These are phyloP conservation scores for Cicer cuneatum DNA, from an alignment of 306 rosid species.

Conservation along the genomic window DNA sequence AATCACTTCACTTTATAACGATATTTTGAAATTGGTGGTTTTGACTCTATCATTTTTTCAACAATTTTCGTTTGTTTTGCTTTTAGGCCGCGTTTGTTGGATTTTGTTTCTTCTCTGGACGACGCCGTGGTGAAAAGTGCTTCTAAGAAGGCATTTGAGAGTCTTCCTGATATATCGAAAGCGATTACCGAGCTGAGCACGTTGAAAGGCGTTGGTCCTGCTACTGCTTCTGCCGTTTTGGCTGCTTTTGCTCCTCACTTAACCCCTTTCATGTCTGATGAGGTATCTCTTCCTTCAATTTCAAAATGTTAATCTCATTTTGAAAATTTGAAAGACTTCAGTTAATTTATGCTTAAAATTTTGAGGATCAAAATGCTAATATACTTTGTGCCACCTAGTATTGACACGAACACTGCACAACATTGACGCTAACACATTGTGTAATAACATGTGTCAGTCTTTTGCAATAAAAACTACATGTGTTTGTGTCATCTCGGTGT, in stretches of 20 bases:
- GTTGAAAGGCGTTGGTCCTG: conserved; percentile 90
- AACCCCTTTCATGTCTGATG: conserved; percentile 93
- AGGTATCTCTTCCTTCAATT: conserved; percentile 51
- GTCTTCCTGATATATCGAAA: conserved; percentile 74
- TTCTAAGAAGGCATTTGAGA: conserved; percentile 67
- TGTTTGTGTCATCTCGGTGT: too few relatives aligned
- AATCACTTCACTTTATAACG: too few relatives aligned
- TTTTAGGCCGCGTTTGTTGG: conserved; percentile 82
- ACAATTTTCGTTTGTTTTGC: too few relatives aligned
- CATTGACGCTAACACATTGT: too few relatives aligned
- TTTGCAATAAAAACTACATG: too few relatives aligned
- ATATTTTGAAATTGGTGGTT: too few relatives aligned
- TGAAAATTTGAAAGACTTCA: background rate
- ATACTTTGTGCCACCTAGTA: background rate
- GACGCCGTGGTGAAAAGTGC: conserved; percentile 63
- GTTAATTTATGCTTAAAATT: background rate
- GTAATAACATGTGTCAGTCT: too few relatives aligned
- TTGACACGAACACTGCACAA: too few relatives aligned
- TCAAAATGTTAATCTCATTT: background rate
- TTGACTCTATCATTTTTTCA: too few relatives aligned
- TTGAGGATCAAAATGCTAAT: background rate
- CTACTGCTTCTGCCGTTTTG: conserved; percentile 84
- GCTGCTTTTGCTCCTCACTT: conserved; percentile 77
- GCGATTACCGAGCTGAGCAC: conserved; percentile 73
- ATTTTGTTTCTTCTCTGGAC: conserved; percentile 75